phyloP scores from a whole-genome alignment of 169 alveolate genomes.

The Plasmodium relictum region DNA sequence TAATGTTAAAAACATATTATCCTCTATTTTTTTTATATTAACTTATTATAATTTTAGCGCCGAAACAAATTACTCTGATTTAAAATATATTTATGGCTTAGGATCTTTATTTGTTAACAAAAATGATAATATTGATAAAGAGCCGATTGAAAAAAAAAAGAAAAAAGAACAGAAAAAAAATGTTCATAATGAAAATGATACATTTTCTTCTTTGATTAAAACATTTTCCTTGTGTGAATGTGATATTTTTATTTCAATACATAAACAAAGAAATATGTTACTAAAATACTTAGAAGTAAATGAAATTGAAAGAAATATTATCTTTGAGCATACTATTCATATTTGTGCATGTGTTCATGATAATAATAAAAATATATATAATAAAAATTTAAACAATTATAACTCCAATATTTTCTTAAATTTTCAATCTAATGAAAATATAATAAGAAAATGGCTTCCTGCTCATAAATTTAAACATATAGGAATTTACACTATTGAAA shows the following conservation, averaged over 20 bases:
- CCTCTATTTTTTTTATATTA: constrained; percentile 68
- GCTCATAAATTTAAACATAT: constrained; percentile 72
- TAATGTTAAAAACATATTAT: constrained; percentile 53
- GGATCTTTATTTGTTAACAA: constrained; percentile 77
- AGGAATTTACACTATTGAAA: constrained; percentile 73
- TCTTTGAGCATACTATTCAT: constrained; percentile 76
- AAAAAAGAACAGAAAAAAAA: not conserved
- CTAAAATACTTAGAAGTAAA: constrained; percentile 64
- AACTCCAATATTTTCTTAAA: constrained; percentile 53
- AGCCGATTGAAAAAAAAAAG: not conserved
- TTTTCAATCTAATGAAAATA: constrained; percentile 48
- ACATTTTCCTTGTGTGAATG: constrained; percentile 74
- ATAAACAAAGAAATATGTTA: constrained; percentile 70
- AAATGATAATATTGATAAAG: constrained; percentile 33
- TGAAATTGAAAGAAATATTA: constrained; percentile 65
- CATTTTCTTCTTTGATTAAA: constrained; percentile 41
- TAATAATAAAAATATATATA: constrained; percentile 13
- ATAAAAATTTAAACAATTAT: constrained; percentile 4
- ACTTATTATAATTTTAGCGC: constrained; percentile 70
- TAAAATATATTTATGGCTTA: constrained; percentile 69
- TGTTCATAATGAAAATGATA: not conserved
- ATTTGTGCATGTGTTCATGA: constrained; percentile 77
- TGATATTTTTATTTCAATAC: constrained; percentile 71
- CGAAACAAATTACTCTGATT: constrained; percentile 68
- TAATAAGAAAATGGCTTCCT: constrained; percentile 75